These are phyloP conservation scores for Lanmaoa rubissima DNA, from an alignment of 768 basidiomycete species.

Conservation along the genomic window DNA sequence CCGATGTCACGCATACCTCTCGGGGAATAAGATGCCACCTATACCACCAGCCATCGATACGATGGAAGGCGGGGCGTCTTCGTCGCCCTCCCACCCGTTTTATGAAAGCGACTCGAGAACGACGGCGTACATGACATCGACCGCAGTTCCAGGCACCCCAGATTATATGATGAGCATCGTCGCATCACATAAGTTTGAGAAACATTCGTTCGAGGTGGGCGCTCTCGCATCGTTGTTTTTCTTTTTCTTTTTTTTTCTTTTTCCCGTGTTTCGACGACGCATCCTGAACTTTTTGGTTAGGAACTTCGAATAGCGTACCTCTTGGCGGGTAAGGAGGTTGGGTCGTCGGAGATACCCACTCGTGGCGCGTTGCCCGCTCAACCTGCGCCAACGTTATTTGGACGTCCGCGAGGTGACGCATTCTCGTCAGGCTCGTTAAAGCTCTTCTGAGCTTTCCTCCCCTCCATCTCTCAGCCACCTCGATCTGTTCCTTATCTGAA, in stretches of 20 bases:
- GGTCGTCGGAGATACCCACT: slow-evolving; percentile 37
- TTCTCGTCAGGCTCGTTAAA: slow-evolving; percentile 28
- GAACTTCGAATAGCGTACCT: slow-evolving; percentile 51
- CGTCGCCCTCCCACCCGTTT: slow-evolving; percentile 12
- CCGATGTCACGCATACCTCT: slow-evolving; percentile 39
- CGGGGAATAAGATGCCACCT: slow-evolving; percentile 33
- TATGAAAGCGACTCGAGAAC: slow-evolving; percentile 24
- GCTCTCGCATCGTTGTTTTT: background rate
- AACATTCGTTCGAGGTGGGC: slow-evolving; percentile 51
- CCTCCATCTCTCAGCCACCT: background rate
- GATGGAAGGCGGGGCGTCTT: slow-evolving; percentile 1
- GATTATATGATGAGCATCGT: slow-evolving; percentile 40
- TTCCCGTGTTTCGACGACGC: background rate
- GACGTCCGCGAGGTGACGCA: slow-evolving; percentile 33
- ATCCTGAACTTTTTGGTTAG: slow-evolving; percentile 26
- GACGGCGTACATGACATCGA: slow-evolving; percentile 23
- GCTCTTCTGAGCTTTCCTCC: slow-evolving; percentile 7
- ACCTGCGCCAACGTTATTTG: slow-evolving; percentile 23
- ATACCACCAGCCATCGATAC: background rate
- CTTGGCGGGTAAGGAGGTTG: slow-evolving; percentile 43
- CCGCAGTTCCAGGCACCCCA: slow-evolving; percentile 7
- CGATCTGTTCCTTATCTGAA: background rate
- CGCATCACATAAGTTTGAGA: slow-evolving; percentile 36
- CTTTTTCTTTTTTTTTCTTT: background rate
- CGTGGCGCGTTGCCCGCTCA: slow-evolving; percentile 26